A percentile compares a stretch with the other conserved stretches of the same genome.
Conservation (phyloP, 2,329 filamentous ascomycete genomes). For the Lecanicillium sp. region DNA sequence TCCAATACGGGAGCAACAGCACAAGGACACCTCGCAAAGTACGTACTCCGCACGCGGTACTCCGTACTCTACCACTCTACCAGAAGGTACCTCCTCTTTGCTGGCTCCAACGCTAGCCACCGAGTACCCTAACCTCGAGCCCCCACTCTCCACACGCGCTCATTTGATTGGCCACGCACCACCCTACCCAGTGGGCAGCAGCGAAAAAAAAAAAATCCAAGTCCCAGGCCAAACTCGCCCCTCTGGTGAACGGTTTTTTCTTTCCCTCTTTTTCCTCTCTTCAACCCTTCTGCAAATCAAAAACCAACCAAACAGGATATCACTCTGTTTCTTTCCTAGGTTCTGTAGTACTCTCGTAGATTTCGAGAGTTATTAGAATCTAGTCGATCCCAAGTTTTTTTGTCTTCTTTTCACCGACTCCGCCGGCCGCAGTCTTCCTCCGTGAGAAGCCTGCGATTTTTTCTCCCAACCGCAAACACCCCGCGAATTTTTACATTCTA, state of each 20-base stretch:
- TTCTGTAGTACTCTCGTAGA: constrained; percentile 35
- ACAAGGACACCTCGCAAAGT: too few relatives aligned
- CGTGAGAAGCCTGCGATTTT: constrained; percentile 32
- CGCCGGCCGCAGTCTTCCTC: constrained; percentile 28
- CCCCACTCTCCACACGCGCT: constrained; percentile 12
- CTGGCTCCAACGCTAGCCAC: constrained; percentile 12
- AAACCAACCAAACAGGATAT: constrained; percentile 25
- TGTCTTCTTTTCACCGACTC: constrained; percentile 17
- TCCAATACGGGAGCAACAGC: too few relatives aligned
- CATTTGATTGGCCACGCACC: constrained; percentile 14
- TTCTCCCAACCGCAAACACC: constrained; percentile 30
- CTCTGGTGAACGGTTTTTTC: constrained; percentile 35
- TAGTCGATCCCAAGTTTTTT: constrained; percentile 35
- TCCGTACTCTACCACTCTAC: not conserved
- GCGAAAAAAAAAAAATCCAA: constrained; percentile 32
- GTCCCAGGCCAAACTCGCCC: constrained; percentile 30
- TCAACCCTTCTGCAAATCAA: constrained; percentile 26
- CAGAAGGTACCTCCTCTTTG: constrained; percentile 2
- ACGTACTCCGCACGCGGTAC: not conserved
- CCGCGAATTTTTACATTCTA: constrained; percentile 44
- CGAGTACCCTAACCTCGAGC: constrained; percentile 21
- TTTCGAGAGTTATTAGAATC: constrained; percentile 42
- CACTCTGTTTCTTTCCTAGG: constrained; percentile 35
- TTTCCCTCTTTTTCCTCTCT: constrained; percentile 20
- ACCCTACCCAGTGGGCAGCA: constrained; percentile 23